Evolutionary conservation across 257 asterid genomes (phyloP).

Genomic region (Solanum medicagineum): DNA sequence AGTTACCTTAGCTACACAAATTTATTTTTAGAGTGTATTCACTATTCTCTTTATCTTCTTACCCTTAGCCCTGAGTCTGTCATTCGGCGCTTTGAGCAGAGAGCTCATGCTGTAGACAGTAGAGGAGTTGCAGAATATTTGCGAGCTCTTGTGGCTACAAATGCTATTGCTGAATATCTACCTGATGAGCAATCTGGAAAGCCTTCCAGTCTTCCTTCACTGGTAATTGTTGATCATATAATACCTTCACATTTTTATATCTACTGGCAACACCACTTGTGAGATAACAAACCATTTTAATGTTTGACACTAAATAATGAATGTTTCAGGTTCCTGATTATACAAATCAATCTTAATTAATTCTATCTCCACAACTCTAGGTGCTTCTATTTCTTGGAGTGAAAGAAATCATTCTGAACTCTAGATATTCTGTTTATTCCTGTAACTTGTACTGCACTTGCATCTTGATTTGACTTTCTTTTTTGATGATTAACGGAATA

Average conservation of each 20-base stretch:
- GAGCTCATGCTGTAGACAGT: constrained; percentile 85
- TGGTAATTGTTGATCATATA: constrained; percentile 37
- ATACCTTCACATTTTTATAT: not conserved
- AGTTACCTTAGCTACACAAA: not conserved
- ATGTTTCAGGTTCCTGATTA: not conserved
- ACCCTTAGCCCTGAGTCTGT: constrained; percentile 77
- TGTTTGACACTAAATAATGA: not conserved
- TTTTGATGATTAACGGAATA: constrained; percentile 9
- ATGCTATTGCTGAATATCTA: constrained; percentile 70
- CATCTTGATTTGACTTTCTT: not conserved
- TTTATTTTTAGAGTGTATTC: constrained; percentile 7
- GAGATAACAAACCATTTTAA: not conserved
- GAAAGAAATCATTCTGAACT: not conserved
- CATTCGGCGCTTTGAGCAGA: constrained; percentile 86
- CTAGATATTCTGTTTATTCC: not conserved
- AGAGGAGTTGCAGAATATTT: constrained; percentile 87
- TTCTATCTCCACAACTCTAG: not conserved
- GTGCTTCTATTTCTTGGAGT: not conserved
- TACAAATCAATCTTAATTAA: not conserved
- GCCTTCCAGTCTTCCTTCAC: constrained; percentile 82
- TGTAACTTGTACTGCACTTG: not conserved
- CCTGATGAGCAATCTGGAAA: constrained; percentile 95
- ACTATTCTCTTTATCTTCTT: constrained; percentile 1
- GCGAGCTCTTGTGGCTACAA: constrained; percentile 78
- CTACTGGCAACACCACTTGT: not conserved